phyloP scores from a whole-genome alignment of 2,329 filamentous ascomycete genomes.

The Cytospora chrysosperma region DNA sequence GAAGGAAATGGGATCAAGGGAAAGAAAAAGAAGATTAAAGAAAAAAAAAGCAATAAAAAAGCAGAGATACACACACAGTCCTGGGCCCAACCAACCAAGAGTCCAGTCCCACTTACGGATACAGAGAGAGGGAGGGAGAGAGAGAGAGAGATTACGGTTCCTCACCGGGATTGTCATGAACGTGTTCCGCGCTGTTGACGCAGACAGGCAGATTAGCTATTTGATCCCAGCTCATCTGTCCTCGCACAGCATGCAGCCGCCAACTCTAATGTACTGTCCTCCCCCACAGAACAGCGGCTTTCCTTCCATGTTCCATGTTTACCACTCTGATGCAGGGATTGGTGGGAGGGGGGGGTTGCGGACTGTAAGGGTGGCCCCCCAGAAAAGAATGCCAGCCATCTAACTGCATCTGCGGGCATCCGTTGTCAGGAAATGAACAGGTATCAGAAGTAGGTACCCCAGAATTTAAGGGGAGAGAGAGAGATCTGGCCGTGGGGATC shows the following conservation, averaged over 20 bases:
- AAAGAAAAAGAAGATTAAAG: background rate
- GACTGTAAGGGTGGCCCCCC: too few species aligned
- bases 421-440: background rate
- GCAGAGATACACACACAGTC: background rate
- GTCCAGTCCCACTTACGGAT: background rate
- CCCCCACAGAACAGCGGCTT: background rate
- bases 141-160: background rate
- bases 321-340: conserved; percentile 7
- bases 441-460: too few species aligned
- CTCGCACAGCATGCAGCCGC: background rate
- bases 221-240: background rate
- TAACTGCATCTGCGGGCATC: background rate
- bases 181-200: background rate
- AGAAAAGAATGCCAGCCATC: too few species aligned
- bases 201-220: background rate
- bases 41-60: background rate
- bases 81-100: background rate
- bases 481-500: background rate
- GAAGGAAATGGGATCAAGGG: too few species aligned
- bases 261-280: background rate
- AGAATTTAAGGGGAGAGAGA: too few species aligned
- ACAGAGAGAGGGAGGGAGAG: too few species aligned
- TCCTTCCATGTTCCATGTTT: conserved; percentile 1
- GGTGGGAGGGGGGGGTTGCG: too few species aligned
- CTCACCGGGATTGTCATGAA: background rate